Conservation (phyloP, 345 rosid species). For the Moricandia moricandioides region DNA sequence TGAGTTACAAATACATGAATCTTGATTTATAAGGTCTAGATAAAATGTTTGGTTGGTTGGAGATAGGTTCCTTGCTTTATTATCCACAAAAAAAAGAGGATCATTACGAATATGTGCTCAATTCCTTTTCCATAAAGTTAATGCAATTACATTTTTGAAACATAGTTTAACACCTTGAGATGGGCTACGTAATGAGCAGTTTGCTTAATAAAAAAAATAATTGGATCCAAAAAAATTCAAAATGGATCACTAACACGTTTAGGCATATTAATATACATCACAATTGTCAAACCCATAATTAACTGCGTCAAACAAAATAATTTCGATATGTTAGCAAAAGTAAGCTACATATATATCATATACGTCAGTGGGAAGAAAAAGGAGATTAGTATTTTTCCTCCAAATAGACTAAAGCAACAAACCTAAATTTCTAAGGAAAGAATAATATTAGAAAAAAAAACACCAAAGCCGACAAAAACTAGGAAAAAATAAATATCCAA, state of each 20-base stretch:
- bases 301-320: slow-evolving; percentile 15
- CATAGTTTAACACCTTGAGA: not conserved
- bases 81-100: slow-evolving; percentile 6
- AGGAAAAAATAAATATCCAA: slow-evolving; percentile 15
- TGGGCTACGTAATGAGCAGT: not conserved
- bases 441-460: slow-evolving; percentile 7
- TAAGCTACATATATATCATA: slow-evolving; percentile 11
- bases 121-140: slow-evolving; percentile 24
- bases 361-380: slow-evolving; percentile 12
- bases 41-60: slow-evolving; percentile 19
- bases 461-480: slow-evolving; percentile 34
- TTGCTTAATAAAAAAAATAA: not conserved
- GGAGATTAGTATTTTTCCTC: not conserved
- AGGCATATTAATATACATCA: not conserved
- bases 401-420: slow-evolving; percentile 17
- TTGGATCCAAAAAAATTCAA: slow-evolving; percentile 1
- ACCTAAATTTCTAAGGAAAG: slow-evolving; percentile 18
- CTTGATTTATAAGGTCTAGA: not conserved
- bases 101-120: slow-evolving; percentile 34
- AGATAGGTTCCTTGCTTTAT: slow-evolving; percentile 11
- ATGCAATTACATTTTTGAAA: slow-evolving; percentile 3
- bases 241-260: slow-evolving; percentile 7
- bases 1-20: slow-evolving; percentile 9
- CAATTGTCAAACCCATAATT: slow-evolving; percentile 9
- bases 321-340: slow-evolving; percentile 10